These are phyloP conservation scores for Exophiala spinifera DNA, from an alignment of 2,329 filamentous ascomycete genomes.

Conservation along the genomic window DNA sequence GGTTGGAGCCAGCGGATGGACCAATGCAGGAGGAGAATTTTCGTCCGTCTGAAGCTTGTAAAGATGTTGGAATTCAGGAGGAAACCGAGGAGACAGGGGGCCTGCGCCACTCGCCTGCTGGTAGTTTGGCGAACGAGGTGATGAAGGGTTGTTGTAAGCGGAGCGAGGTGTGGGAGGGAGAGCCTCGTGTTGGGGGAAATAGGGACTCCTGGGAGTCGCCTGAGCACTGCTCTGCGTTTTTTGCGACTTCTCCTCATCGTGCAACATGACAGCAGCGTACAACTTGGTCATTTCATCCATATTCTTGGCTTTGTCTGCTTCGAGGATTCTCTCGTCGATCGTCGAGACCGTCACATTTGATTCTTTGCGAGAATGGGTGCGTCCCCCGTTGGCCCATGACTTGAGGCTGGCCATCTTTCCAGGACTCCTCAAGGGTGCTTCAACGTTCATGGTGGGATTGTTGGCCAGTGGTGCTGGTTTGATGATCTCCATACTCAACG, in stretches of 20 bases:
- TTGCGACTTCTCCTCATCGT: slow-evolving; percentile 58
- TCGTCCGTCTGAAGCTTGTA: slow-evolving; percentile 2
- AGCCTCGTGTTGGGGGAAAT: slow-evolving; percentile 18
- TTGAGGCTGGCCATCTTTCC: slow-evolving; percentile 37
- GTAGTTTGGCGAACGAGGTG: slow-evolving; percentile 19
- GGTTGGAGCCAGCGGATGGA: slow-evolving; percentile 22
- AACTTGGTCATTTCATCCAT: slow-evolving; percentile 83
- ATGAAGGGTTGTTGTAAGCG: slow-evolving; percentile 13
- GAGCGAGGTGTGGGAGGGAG: slow-evolving; percentile 32
- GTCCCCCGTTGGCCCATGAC: slow-evolving; percentile 39
- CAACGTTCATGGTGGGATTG: slow-evolving; percentile 16
- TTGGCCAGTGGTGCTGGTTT: slow-evolving; percentile 36
- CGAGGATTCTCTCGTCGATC: slow-evolving; percentile 74
- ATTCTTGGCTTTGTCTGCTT: slow-evolving; percentile 69
- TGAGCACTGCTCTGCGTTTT: slow-evolving; percentile 21
- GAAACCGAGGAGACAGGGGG: slow-evolving; percentile 20
- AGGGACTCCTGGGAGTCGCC: slow-evolving; percentile 23
- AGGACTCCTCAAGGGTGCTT: slow-evolving; percentile 34
- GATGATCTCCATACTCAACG: slow-evolving; percentile 58
- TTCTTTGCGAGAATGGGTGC: slow-evolving; percentile 35
- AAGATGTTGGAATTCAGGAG: slow-evolving; percentile 34
- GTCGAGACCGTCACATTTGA: slow-evolving; percentile 60
- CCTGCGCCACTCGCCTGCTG: slow-evolving; percentile 5
- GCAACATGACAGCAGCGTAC: slow-evolving; percentile 88
- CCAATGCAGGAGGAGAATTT: slow-evolving; percentile 7